Conservation (phyloP, 1,284 basidiomycete genomes). For the Cryptococcus depauperatus region DNA sequence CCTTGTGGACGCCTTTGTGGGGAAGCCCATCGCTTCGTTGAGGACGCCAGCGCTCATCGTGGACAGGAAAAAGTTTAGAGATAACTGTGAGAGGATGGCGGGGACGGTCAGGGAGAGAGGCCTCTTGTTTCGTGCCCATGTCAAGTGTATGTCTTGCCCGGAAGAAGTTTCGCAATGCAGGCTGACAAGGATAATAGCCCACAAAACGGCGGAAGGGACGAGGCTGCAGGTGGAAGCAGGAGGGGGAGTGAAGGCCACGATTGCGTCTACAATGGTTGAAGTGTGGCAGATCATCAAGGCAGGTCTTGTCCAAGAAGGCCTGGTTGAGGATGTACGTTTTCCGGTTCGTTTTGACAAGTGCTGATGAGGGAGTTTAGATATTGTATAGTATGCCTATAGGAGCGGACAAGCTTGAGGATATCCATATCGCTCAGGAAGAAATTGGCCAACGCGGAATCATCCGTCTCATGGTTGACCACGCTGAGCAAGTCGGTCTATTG, state of each 20-base stretch:
- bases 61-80: slow-evolving; percentile 59
- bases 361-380: slow-evolving; percentile 49
- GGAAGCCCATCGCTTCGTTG: slow-evolving; percentile 54
- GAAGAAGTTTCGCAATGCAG: background rate
- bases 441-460: slow-evolving; percentile 54
- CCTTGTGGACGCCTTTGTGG: slow-evolving; percentile 56
- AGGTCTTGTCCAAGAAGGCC: slow-evolving; percentile 56
- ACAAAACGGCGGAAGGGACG: slow-evolving; percentile 65
- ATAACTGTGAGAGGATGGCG: slow-evolving; percentile 68
- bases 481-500: slow-evolving; percentile 60
- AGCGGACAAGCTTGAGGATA: slow-evolving; percentile 62
- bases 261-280: slow-evolving; percentile 37
- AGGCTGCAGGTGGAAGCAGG: slow-evolving; percentile 57
- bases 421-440: slow-evolving; percentile 55
- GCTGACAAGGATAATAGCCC: slow-evolving; percentile 21
- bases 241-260: slow-evolving; percentile 42
- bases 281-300: slow-evolving; percentile 30
- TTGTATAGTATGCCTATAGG: slow-evolving; percentile 68
- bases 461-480: slow-evolving; percentile 66
- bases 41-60: slow-evolving; percentile 72
- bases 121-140: slow-evolving; percentile 65
- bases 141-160: slow-evolving; percentile 68
- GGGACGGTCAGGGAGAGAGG: slow-evolving; percentile 56
- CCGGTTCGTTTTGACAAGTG: background rate
- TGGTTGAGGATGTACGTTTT: slow-evolving; percentile 63